These are phyloP conservation scores for Miscanthus lutarioriparius DNA, from an alignment of 176 grass and related monocot species.

Conservation along the genomic window DNA sequence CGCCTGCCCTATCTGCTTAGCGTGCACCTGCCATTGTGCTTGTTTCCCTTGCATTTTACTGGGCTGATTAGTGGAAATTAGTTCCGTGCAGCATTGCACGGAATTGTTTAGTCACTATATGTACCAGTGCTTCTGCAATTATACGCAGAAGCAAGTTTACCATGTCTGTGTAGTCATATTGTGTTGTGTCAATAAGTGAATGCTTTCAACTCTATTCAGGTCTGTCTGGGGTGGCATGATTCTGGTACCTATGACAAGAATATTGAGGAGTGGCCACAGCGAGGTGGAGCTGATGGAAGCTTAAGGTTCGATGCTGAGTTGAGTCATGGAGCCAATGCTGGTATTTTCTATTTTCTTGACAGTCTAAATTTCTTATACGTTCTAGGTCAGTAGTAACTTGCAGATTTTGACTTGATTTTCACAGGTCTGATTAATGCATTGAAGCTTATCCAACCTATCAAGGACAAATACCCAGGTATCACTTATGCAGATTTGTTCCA, in stretches of 20 bases:
- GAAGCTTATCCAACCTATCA: constrained; percentile 87
- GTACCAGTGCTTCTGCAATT: not conserved
- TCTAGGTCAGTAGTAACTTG: not conserved
- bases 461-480: constrained; percentile 80
- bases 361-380: not conserved
- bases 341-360: constrained; percentile 37
- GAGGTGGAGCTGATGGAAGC: constrained; percentile 95
- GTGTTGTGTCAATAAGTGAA: not conserved
- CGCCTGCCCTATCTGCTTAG: too few species aligned
- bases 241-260: constrained; percentile 93
- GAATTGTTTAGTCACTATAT: not conserved
- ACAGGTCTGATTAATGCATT: constrained; percentile 75
- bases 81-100: not conserved
- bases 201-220: constrained; percentile 38
- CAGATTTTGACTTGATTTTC: not conserved
- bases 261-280: constrained; percentile 80
- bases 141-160: too few species aligned
- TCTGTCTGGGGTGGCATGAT: constrained; percentile 97
- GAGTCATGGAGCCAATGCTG: constrained; percentile 92
- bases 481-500: constrained; percentile 92
- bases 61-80: not conserved
- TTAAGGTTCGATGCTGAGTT: constrained; percentile 83
- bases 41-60: not conserved
- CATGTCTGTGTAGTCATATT: not conserved
- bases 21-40: too few species aligned